Base-by-base conservation (phyloP, 257 asterid species). In the Striga asiatica region DNA sequence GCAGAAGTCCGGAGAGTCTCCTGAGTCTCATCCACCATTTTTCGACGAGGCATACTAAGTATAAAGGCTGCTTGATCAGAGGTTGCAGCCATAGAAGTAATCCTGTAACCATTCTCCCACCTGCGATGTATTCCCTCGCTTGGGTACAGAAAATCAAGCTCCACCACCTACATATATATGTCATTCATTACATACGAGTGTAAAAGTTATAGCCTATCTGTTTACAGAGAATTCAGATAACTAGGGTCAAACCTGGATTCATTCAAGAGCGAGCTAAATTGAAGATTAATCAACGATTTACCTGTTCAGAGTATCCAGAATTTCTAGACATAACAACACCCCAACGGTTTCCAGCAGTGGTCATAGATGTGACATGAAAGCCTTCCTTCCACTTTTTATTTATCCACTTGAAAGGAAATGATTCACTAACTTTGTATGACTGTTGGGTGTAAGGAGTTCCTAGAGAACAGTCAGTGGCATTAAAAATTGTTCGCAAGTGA, bases 341-440 rank as follows among this genome's bases (percentile, higher is more conserved):
- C 98, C 98, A 91, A 56, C 98, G 95, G 72, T 74, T 91, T 61
- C 96, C 98, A 64, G 98, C 98, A 45, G 98, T 91, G 23, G 98
- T 87, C 98, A 91, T 91, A 51, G 98, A 91, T 8, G 98, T 91
- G 34, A 87, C 98, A 60, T 91, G 98, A 65, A 91, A 91, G 28
- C 98, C 98, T 82, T 91, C 98, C 69, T 91, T 91, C 98, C 98
- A 91, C 64, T 91, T 91, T 58, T 91, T 91, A 63, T 87, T 91
- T 46, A 91, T 91, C 98, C 98, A 91, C 75, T 91, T 91, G 76
- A 91, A 91, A 3, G 98, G 98, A 67, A 91, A 91, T 2, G 98
- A 91, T 71, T 91, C 98, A 6, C 98, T 91, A 22, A 91, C 98
- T 81, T 91, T 91, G 55, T 91, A 91, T 0, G 98, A 91, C 69